Conservation (phyloP, 805 yeast species). For the Pichia exigua region DNA sequence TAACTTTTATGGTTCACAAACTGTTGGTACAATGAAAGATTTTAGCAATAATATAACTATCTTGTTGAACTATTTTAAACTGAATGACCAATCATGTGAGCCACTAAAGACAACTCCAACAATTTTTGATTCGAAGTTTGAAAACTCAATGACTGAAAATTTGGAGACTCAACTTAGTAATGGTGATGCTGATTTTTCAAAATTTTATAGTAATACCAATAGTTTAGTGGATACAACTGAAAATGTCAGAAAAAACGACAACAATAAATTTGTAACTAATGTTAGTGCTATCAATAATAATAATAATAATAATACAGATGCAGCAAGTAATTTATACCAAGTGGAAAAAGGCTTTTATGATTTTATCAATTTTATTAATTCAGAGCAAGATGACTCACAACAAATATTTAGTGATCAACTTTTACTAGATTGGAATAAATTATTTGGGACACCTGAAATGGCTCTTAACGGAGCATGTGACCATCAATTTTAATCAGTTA, state of each 20-base stretch:
- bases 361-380: not conserved
- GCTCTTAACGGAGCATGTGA: not conserved
- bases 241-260: not conserved
- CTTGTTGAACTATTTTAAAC: constrained; percentile 16
- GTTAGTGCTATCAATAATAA: not conserved
- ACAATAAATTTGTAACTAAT: not conserved
- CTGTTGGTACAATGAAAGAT: constrained; percentile 27
- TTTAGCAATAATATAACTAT: constrained; percentile 27
- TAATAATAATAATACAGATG: not conserved
- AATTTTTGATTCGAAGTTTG: not conserved
- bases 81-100: not conserved
- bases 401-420: not conserved
- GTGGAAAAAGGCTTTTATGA: not conserved
- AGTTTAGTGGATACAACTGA: not conserved
- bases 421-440: not conserved
- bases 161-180: not conserved
- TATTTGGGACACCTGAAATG: not conserved
- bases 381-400: not conserved
- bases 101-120: not conserved
- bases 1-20: constrained; percentile 8
- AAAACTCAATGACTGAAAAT: not conserved
- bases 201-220: not conserved
- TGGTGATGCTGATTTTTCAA: not conserved
- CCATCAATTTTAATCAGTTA: not conserved
- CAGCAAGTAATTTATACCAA: not conserved